Evolutionary conservation across 2,329 filamentous ascomycete genomes (phyloP).

Genomic region (Juglanconis juglandina): DNA sequence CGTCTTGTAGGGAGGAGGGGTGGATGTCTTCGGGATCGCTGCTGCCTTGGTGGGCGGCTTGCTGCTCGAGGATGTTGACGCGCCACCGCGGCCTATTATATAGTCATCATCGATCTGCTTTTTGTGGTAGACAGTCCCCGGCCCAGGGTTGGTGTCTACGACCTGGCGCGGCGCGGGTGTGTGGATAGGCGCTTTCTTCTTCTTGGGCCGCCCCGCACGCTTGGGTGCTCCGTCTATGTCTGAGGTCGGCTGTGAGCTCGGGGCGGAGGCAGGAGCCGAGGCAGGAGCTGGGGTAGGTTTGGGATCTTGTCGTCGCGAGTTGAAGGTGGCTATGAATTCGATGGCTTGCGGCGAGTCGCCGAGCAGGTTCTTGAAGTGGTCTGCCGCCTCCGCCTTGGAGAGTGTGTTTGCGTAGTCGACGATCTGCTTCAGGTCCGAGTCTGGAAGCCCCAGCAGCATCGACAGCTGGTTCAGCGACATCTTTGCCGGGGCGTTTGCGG

Average conservation of each 20-base stretch:
- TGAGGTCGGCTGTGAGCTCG: not conserved
- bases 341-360: conserved; percentile 76
- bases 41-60: conserved; percentile 39
- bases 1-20: conserved; percentile 34
- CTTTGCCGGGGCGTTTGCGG: not conserved
- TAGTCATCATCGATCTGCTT: conserved; percentile 69
- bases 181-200: conserved; percentile 60
- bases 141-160: conserved; percentile 60
- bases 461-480: conserved; percentile 68
- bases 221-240: conserved; percentile 46
- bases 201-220: conserved; percentile 42
- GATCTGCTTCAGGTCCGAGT: conserved; percentile 79
- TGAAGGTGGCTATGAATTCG: conserved; percentile 79
- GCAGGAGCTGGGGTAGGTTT: conserved; percentile 25
- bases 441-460: conserved; percentile 77
- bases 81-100: conserved; percentile 51
- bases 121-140: conserved; percentile 72
- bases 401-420: conserved; percentile 77
- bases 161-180: conserved; percentile 61
- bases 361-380: conserved; percentile 83
- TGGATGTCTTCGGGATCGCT: conserved; percentile 50
- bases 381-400: conserved; percentile 71
- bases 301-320: conserved; percentile 56
- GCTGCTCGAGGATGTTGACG: conserved; percentile 36
- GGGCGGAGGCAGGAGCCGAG: conserved; percentile 20